Conservation (phyloP, 1,284 basidiomycete genomes). For the Phellinidium pouzarii region DNA sequence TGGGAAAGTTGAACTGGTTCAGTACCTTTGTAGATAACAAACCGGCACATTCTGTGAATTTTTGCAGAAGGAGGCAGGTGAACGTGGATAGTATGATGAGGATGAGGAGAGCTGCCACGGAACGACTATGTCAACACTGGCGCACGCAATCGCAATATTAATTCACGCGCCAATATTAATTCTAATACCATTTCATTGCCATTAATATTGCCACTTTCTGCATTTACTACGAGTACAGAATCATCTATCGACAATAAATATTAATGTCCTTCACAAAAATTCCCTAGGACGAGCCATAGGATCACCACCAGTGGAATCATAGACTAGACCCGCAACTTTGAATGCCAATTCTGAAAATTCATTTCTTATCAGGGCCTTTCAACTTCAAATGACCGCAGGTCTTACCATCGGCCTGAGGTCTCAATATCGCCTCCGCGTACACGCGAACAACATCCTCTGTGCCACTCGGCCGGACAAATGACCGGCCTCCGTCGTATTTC, state of each 20-base stretch:
- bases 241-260: too few species aligned
- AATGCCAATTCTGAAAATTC: slow-evolving; percentile 63
- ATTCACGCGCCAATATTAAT: too few species aligned
- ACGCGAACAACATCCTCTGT: slow-evolving; percentile 98
- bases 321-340: slow-evolving; percentile 77
- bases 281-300: slow-evolving; percentile 60
- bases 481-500: slow-evolving; percentile 79
- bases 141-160: too few species aligned
- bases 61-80: background rate
- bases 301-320: slow-evolving; percentile 73
- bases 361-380: slow-evolving; percentile 4
- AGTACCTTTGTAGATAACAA: slow-evolving; percentile 88
- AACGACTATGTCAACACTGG: too few species aligned
- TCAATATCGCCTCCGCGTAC: slow-evolving; percentile 86
- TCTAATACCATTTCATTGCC: too few species aligned
- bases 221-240: too few species aligned
- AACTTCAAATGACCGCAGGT: background rate
- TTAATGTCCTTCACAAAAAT: slow-evolving; percentile 39
- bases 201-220: too few species aligned
- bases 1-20: slow-evolving; percentile 84
- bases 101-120: too few species aligned
- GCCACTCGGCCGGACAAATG: slow-evolving; percentile 94
- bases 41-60: slow-evolving; percentile 64
- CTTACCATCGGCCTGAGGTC: slow-evolving; percentile 78
- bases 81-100: too few species aligned